Conservation (phyloP, 2,329 filamentous ascomycete species). For the Colletotrichum sp. region DNA sequence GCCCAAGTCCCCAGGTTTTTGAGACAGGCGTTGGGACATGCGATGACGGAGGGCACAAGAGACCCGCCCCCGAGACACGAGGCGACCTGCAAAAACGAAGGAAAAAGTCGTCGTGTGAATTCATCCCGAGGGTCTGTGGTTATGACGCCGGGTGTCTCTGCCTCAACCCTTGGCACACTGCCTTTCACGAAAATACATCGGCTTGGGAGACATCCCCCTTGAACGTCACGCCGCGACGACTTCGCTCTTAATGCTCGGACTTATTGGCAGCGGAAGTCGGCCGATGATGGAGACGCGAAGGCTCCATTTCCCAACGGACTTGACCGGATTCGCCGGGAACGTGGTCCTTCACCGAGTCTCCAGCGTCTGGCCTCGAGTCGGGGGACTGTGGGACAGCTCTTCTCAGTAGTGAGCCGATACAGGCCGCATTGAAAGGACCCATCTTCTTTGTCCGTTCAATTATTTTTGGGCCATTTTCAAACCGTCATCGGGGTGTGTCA, state of each 20-base stretch:
- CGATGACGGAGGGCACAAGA: not conserved
- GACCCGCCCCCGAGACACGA: not conserved
- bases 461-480: not conserved
- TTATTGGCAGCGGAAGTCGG: not conserved
- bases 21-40: not conserved
- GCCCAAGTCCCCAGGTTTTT: not conserved
- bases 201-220: not conserved
- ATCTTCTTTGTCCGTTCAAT: not conserved
- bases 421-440: constrained; percentile 8
- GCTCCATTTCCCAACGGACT: not conserved
- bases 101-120: not conserved
- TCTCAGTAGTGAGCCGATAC: not conserved
- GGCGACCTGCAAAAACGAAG: not conserved
- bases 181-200: not conserved
- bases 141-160: not conserved
- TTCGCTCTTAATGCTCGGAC: not conserved
- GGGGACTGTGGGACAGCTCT: not conserved
- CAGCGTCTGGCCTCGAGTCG: constrained; percentile 5
- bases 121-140: not conserved
- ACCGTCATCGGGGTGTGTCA: not conserved
- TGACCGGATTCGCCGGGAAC: not conserved
- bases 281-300: not conserved
- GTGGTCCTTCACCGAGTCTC: not conserved
- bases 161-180: not conserved
- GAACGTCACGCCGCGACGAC: not conserved